Evolutionary conservation across 495 filamentous ascomycete species (phyloP).

Genomic region (Neurospora discreta): DNA sequence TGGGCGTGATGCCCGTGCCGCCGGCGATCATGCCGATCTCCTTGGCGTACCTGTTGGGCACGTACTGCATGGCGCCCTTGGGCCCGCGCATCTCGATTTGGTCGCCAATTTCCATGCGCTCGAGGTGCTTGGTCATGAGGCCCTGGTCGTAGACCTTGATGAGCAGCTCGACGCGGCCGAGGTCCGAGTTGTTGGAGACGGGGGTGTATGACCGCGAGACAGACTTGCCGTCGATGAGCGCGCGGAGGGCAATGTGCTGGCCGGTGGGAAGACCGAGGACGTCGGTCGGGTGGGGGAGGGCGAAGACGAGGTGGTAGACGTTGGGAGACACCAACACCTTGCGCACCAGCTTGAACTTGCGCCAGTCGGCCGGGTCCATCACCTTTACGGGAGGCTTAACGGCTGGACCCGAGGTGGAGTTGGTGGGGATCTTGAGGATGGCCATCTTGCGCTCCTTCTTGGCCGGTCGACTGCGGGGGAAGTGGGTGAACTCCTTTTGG

Average conservation of each 20-base stretch:
- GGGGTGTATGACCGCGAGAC: constrained; percentile 42
- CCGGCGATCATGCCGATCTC: constrained; percentile 40
- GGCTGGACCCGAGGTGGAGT: constrained; percentile 21
- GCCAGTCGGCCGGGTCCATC: constrained; percentile 34
- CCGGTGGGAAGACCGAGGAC: constrained; percentile 42
- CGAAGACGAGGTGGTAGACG: constrained; percentile 39
- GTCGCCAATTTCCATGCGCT: constrained; percentile 30
- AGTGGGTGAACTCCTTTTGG: constrained; percentile 11
- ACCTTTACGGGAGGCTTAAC: constrained; percentile 17
- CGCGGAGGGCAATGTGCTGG: constrained; percentile 42
- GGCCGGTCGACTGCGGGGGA: not conserved
- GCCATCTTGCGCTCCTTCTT: not conserved
- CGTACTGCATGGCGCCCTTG: constrained; percentile 37
- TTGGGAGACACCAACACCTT: constrained; percentile 34
- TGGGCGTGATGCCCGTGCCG: constrained; percentile 48
- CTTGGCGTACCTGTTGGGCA: constrained; percentile 2
- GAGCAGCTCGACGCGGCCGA: constrained; percentile 34
- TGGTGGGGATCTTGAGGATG: constrained; percentile 4
- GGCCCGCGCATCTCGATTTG: constrained; percentile 38
- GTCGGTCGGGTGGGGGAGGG: constrained; percentile 27
- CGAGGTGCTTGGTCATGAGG: constrained; percentile 36
- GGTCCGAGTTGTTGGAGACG: constrained; percentile 40
- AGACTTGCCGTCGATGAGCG: constrained; percentile 29
- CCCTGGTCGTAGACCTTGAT: constrained; percentile 41
- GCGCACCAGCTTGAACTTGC: constrained; percentile 30